phyloP scores from a whole-genome alignment of 23 red algal species.

The Chondrus crispus region DNA sequence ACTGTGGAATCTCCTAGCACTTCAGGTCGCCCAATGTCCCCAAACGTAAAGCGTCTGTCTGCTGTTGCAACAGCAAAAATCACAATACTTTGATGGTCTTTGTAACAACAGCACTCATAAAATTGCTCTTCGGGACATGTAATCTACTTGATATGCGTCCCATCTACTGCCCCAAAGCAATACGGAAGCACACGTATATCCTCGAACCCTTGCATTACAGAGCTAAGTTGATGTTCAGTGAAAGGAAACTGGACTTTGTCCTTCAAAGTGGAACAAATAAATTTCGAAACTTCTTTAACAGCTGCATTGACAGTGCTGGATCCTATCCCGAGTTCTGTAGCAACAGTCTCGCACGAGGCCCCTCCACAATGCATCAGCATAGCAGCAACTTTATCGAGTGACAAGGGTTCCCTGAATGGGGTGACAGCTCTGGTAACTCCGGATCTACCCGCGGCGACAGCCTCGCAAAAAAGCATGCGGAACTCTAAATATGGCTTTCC shows the following conservation, averaged over 20 bases:
- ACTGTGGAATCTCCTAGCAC: neutral
- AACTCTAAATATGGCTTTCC: constrained; percentile 11
- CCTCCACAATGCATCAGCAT: neutral
- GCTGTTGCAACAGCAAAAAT: neutral
- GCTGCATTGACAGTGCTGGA: neutral
- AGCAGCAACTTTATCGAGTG: neutral
- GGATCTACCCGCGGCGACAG: neutral
- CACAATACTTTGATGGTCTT: neutral
- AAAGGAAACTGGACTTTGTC: neutral
- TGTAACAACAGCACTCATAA: neutral
- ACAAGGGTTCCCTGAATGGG: neutral
- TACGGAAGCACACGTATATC: neutral
- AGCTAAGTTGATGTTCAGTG: neutral
- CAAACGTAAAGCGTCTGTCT: neutral
- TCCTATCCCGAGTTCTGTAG: neutral
- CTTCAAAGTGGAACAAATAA: neutral
- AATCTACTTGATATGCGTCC: neutral
- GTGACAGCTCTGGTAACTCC: neutral
- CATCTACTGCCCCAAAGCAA: neutral
- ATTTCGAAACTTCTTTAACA: neutral
- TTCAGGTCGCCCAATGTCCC: neutral
- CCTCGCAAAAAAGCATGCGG: neutral
- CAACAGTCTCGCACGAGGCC: neutral
- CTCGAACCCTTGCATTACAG: constrained; percentile 18
- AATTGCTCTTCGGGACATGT: neutral